Base-by-base conservation (phyloP, 257 asterid species). In the Solanum acaule region DNA sequence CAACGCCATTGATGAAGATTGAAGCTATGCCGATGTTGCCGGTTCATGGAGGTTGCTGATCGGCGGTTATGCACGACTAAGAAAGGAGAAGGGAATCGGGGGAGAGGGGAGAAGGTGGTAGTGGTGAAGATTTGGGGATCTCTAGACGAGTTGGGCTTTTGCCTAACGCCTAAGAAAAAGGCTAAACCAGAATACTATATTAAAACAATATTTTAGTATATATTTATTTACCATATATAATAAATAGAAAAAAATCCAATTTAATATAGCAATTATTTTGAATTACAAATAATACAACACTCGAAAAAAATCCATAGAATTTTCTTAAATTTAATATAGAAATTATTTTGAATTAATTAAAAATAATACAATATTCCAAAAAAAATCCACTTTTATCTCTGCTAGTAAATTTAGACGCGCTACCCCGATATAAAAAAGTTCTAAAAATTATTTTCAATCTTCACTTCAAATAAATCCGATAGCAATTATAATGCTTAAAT, bases 1-100 rank as follows among this genome's bases (percentile, higher is more conserved):
- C 91, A 91, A 71, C 56, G 93, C 94, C 98, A 95, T 94, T 84
- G 37, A 49, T 52, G 42, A 82, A 49, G 70, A 29, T 82, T 46
- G 44, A 49, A 49, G 70, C 44, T 82, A 82, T 79, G 85, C 38
- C 27, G 38, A 44, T 40, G 84, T 46, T 44, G 85, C 10, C 70
- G 86, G 40, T 82, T 82, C 86, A 49, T 82, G 44, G 70, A 49
- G 86, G 29, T 82, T 46, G 86, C 29, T 82, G 70, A 49, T 82
- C 70, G 70, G 83, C 52, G 5, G 83, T 35, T 75, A 75, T 52
- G 40, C 31, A 37, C 42, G 18, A 31, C 44, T 82, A 15, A 27
- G 29, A 81, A 46, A 46, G 38, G 67, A 46, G 27, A 29, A 46
- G 18, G 40, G 27, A 81, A 46, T 81, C 70, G 29, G 86, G 4